Evolutionary conservation across 805 yeast genomes (phyloP).

Genomic region (Nakazawaea wyomingensis): DNA sequence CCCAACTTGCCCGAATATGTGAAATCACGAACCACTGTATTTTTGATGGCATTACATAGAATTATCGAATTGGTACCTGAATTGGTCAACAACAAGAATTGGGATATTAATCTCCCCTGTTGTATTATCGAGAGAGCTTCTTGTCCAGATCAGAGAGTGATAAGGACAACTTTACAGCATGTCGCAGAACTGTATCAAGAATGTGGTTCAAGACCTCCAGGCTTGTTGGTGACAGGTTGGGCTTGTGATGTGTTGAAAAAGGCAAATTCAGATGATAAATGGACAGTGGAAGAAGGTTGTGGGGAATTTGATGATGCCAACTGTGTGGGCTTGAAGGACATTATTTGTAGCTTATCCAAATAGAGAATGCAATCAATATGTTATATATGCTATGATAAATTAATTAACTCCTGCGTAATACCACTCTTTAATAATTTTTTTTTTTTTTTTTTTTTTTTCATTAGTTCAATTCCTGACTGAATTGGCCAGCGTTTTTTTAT

Average conservation of each 20-base stretch:
- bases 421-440: too few relatives aligned
- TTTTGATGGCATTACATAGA: constrained; percentile 86
- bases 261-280: constrained; percentile 22
- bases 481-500: too few relatives aligned
- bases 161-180: constrained; percentile 63
- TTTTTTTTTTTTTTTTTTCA: too few relatives aligned
- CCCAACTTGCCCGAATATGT: constrained; percentile 77
- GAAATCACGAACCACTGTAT: constrained; percentile 71
- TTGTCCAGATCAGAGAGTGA: constrained; percentile 86
- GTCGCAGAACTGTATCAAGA: constrained; percentile 70
- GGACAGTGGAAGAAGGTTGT: constrained; percentile 47
- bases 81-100: constrained; percentile 39
- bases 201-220: constrained; percentile 89
- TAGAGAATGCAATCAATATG: not conserved
- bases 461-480: too few relatives aligned
- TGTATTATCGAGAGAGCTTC: constrained; percentile 88
- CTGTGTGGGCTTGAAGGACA: not conserved
- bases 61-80: constrained; percentile 49
- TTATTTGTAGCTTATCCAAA: not conserved
- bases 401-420: not conserved
- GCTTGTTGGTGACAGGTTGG: constrained; percentile 74
- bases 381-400: not conserved
- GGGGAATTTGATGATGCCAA: constrained; percentile 7
- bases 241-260: constrained; percentile 56
- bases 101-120: constrained; percentile 73